Evolutionary conservation across 805 yeast species (phyloP).

Genomic region (Metschnikowia henanensis): DNA sequence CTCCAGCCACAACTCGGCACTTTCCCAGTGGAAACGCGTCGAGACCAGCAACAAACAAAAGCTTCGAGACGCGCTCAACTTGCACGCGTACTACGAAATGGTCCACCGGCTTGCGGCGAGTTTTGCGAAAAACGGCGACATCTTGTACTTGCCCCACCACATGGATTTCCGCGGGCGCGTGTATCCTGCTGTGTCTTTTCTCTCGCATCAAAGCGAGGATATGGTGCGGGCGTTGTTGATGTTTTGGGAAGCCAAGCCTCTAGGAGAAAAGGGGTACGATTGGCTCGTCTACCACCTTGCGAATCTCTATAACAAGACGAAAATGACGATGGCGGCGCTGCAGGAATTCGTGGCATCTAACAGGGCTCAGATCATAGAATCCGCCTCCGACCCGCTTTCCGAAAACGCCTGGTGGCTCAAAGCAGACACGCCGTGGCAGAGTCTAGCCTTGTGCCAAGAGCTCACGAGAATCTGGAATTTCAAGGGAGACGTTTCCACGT

Average conservation of each 20-base stretch:
- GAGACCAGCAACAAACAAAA: background rate
- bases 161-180: slow-evolving; percentile 44
- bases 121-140: slow-evolving; percentile 32
- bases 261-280: slow-evolving; percentile 34
- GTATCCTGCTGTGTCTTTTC: slow-evolving; percentile 37
- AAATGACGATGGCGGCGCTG: slow-evolving; percentile 26
- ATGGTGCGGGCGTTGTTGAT: slow-evolving; percentile 31
- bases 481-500: slow-evolving; percentile 21
- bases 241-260: slow-evolving; percentile 38
- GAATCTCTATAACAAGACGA: slow-evolving; percentile 31
- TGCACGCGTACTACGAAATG: slow-evolving; percentile 18
- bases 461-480: slow-evolving; percentile 20
- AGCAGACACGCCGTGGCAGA: slow-evolving; percentile 43
- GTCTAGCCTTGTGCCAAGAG: slow-evolving; percentile 36
- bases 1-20: too few relatives aligned
- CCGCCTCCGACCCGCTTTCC: slow-evolving; percentile 29
- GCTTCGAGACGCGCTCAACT: slow-evolving; percentile 1
- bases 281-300: slow-evolving; percentile 44
- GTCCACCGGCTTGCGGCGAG: slow-evolving; percentile 25
- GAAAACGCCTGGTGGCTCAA: slow-evolving; percentile 35
- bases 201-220: slow-evolving; percentile 39
- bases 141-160: slow-evolving; percentile 37
- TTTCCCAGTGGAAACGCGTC: slow-evolving; percentile 7
- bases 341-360: slow-evolving; percentile 27
- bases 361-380: slow-evolving; percentile 21